A percentile compares a stretch with the other conserved stretches of the same genome.
Evolutionary conservation across 495 filamentous ascomycete species (phyloP).

Genomic region (Saxophila tyrrhenica): DNA sequence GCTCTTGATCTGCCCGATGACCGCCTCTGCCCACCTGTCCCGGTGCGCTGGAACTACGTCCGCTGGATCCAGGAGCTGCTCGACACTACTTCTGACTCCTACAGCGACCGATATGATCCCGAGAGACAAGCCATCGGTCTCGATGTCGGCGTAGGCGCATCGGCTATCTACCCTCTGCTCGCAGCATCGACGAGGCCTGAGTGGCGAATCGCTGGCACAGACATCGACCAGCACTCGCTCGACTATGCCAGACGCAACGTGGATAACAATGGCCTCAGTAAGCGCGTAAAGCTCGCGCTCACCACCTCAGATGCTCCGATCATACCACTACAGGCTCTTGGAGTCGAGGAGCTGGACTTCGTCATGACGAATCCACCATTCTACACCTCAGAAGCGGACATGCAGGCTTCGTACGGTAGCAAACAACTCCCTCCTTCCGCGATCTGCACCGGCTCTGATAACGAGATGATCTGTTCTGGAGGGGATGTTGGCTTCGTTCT

Average conservation of each 20-base stretch:
- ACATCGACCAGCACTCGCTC: slow-evolving; percentile 67
- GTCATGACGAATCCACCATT: slow-evolving; percentile 95
- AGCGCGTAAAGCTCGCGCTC: slow-evolving; percentile 52
- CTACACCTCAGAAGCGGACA: slow-evolving; percentile 61
- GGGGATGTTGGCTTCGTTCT: slow-evolving; percentile 75
- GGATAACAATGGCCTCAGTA: slow-evolving; percentile 47
- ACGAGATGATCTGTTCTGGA: slow-evolving; percentile 79
- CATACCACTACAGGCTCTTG: slow-evolving; percentile 47
- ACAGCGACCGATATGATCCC: slow-evolving; percentile 44
- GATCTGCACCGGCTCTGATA: slow-evolving; percentile 66
- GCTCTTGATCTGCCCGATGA: slow-evolving; percentile 59
- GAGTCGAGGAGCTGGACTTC: slow-evolving; percentile 59
- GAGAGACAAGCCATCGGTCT: slow-evolving; percentile 54
- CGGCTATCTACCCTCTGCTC: slow-evolving; percentile 80
- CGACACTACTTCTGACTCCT: slow-evolving; percentile 52
- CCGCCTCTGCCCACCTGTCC: slow-evolving; percentile 80
- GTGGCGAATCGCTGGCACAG: slow-evolving; percentile 45
- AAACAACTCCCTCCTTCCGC: slow-evolving; percentile 63
- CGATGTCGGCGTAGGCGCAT: slow-evolving; percentile 88
- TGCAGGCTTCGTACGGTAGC: slow-evolving; percentile 41
- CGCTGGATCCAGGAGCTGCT: slow-evolving; percentile 80
- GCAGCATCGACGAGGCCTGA: slow-evolving; percentile 52
- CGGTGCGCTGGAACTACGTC: slow-evolving; percentile 65
- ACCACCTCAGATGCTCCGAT: slow-evolving; percentile 43
- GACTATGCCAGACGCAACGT: slow-evolving; percentile 55